phyloP scores from a whole-genome alignment of 805 yeast species.

The Nakazawaea populi region DNA sequence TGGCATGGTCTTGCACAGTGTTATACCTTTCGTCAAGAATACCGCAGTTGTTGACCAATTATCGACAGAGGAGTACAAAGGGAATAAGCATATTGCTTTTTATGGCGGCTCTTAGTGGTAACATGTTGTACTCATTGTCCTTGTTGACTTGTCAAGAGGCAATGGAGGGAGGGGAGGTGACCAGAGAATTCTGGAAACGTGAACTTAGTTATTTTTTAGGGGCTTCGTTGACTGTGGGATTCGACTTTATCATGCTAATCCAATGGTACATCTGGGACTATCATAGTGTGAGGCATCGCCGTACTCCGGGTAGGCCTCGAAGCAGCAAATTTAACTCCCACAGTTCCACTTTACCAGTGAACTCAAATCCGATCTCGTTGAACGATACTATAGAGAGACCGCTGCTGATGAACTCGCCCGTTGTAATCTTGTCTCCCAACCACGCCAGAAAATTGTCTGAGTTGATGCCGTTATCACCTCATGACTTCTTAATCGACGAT shows the following conservation, averaged over 20 bases:
- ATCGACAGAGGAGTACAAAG: conserved; percentile 37
- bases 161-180: conserved; percentile 25
- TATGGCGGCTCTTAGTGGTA: conserved; percentile 44
- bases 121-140: conserved; percentile 42
- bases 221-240: conserved; percentile 44
- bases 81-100: conserved; percentile 47
- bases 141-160: conserved; percentile 37
- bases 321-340: background rate
- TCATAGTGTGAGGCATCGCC: background rate
- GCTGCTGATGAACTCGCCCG: conserved; percentile 3
- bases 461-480: conserved; percentile 29
- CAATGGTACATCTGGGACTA: conserved; percentile 34
- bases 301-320: background rate
- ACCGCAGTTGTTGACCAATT: conserved; percentile 46
- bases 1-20: conserved; percentile 49
- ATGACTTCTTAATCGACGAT: conserved; percentile 26
- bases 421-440: conserved; percentile 20
- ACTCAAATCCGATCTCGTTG: conserved; percentile 2
- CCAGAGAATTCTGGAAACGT: conserved; percentile 33
- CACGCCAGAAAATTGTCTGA: conserved; percentile 26
- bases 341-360: background rate
- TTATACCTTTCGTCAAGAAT: conserved; percentile 44
- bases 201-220: conserved; percentile 41
- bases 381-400: background rate
- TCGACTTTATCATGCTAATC: conserved; percentile 37